phyloP scores from a whole-genome alignment of 768 basidiomycete genomes.

The Termitomyces sp. region DNA sequence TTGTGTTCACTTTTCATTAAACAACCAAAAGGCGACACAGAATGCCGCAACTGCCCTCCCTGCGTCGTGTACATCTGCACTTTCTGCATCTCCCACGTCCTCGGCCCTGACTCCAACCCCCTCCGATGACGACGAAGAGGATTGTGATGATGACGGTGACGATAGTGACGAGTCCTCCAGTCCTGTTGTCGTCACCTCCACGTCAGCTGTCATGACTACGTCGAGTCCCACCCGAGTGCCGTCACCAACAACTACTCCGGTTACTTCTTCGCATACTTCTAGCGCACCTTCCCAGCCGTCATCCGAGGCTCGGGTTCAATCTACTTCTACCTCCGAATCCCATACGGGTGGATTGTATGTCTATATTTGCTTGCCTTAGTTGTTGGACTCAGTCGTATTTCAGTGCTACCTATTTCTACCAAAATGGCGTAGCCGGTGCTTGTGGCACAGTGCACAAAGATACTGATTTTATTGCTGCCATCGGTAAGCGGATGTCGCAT shows the following conservation, averaged over 20 bases:
- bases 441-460: constrained; percentile 68
- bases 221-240: constrained; percentile 6
- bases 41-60: constrained; percentile 41
- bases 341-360: constrained; percentile 45
- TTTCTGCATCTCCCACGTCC: constrained; percentile 21
- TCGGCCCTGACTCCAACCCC: constrained; percentile 20
- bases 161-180: constrained; percentile 14
- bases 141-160: constrained; percentile 23
- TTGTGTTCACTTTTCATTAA: not conserved
- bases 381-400: constrained; percentile 1
- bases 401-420: constrained; percentile 66
- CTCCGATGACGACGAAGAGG: constrained; percentile 30
- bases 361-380: not conserved
- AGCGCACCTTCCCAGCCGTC: constrained; percentile 6
- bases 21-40: constrained; percentile 39
- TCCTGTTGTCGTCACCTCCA: constrained; percentile 12
- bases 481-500: constrained; percentile 38
- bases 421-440: constrained; percentile 70
- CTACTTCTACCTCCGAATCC: constrained; percentile 8
- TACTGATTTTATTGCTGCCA: constrained; percentile 52
- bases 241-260: constrained; percentile 13
- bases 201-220: constrained; percentile 13
- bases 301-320: constrained; percentile 7
- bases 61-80: constrained; percentile 43
- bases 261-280: constrained; percentile 14